Base-by-base conservation (phyloP, 2,329 filamentous ascomycete genomes). In the Pseudogymnoascus sp. region DNA sequence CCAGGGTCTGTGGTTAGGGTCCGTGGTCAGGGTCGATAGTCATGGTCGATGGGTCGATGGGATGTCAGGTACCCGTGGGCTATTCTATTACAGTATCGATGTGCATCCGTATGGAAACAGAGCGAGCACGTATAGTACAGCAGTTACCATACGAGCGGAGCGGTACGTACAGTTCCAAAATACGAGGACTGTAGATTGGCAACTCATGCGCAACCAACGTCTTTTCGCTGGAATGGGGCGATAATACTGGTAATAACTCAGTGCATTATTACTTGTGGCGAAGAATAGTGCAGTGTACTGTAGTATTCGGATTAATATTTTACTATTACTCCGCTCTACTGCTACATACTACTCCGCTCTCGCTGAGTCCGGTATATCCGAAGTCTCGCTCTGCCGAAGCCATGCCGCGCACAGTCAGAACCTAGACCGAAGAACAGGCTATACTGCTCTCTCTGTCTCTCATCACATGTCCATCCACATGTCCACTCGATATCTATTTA, bases 131-230 rank as follows among this genome's bases (percentile, higher is more conserved):
- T n/a, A n/a, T n/a, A n/a, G n/a, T n/a, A n/a, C n/a, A n/a, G n/a
- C n/a, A n/a, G n/a, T n/a, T n/a, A n/a, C n/a, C n/a, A n/a, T n/a
- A n/a, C n/a, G n/a, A n/a, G n/a, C n/a, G 33, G 5, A 38, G 9
- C 6, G 12, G 12, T 38, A 38, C 35, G 19, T 18, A 8, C 10
- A 1, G 18, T 12, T 41, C 28, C 41, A 23, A 13, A 48, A 48
- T 48, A 48, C 41, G 41, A 48, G 41, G 41, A 28, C 23, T 48
- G n/a, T 48, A 48, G 41, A 48, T 48, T 48, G 23, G 41, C 12
- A 45, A 5, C 12, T 21, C 38, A 41, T 41, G 38, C 2, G 37
- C 12, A 41, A 6, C 18, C 12, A 45, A 23, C 19, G 19, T 12
- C 3, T 18, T 48, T 48, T 15, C 7, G 23, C 39, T 48, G 23